phyloP scores from a whole-genome alignment of 192 early-diverging fungal genomes.

The Umbelopsis sp. region DNA sequence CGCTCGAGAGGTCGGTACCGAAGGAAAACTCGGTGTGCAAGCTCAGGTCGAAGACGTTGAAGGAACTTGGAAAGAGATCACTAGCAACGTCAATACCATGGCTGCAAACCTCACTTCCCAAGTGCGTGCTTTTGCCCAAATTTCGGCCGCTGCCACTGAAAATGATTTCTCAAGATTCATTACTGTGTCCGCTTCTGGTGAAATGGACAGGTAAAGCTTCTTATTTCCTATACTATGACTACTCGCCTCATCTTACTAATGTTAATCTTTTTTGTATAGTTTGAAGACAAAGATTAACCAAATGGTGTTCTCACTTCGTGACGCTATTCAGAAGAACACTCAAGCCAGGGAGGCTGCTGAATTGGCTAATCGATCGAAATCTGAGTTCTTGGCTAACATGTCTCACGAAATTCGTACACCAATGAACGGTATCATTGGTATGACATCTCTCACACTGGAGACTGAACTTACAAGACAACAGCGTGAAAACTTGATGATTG shows the following conservation, averaged over 20 bases:
- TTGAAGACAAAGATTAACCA: conserved; percentile 85
- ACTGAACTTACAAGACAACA: conserved; percentile 79
- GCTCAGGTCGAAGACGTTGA: conserved; percentile 55
- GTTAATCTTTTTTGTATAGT: not conserved
- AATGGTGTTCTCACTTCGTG: conserved; percentile 79
- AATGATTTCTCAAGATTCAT: conserved; percentile 76
- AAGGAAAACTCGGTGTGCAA: conserved; percentile 58
- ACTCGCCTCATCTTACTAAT: not conserved
- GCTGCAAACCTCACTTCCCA: conserved; percentile 74
- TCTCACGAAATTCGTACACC: conserved; percentile 78
- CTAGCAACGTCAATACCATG: conserved; percentile 73
- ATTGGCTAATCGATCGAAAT: conserved; percentile 80
- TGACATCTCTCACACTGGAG: conserved; percentile 75
- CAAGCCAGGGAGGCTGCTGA: conserved; percentile 80
- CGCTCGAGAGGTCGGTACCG: conserved; percentile 55
- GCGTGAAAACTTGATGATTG: conserved; percentile 81
- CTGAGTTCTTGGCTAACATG: conserved; percentile 69
- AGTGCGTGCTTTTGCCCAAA: conserved; percentile 81
- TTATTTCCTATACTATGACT: no score
- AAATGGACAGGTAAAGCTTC: conserved; percentile 66
- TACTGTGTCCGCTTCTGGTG: conserved; percentile 78
- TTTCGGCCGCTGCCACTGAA: conserved; percentile 71
- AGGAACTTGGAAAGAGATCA: conserved; percentile 69
- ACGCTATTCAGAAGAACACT: conserved; percentile 78
- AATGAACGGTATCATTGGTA: conserved; percentile 82